Percentiles rank a stretch among this genome's conserved stretches.
Evolutionary conservation across 2,329 filamentous ascomycete species (phyloP).

Genomic region (Trichoderma sp.): DNA sequence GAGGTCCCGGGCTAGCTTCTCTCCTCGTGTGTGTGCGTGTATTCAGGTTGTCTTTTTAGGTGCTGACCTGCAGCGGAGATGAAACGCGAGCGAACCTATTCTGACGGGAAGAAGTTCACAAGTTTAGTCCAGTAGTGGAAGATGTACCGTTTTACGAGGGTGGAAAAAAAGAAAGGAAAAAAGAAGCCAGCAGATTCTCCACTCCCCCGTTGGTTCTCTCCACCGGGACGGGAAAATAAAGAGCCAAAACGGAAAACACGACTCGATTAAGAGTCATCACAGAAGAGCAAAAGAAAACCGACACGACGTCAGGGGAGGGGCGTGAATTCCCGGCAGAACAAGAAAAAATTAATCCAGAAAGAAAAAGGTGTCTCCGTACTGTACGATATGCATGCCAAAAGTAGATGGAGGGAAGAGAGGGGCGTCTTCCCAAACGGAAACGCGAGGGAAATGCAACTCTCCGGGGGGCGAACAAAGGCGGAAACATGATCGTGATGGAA

Average conservation of each 20-base stretch:
- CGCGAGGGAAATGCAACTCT: not conserved
- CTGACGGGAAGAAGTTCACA: not conserved
- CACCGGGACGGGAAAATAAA: not conserved
- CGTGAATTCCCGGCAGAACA: too few species aligned
- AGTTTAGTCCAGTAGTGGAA: not conserved
- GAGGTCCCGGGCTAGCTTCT: slow-evolving; percentile 3
- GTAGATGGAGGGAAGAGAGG: not conserved
- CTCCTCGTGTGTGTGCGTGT: not conserved
- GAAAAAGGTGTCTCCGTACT: not conserved
- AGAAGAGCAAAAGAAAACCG: not conserved
- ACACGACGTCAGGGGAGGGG: not conserved
- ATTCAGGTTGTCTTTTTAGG: not conserved
- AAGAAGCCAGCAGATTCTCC: not conserved
- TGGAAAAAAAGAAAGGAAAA: not conserved
- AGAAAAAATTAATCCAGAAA: not conserved
- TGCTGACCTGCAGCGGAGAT: slow-evolving; percentile 16
- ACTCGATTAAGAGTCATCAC: not conserved
- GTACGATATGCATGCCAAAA: not conserved
- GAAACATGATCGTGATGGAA: not conserved
- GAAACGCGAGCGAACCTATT: not conserved
- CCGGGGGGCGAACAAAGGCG: not conserved
- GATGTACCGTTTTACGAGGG: not conserved
- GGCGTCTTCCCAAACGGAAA: not conserved
- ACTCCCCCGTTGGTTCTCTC: not conserved
- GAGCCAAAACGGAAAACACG: not conserved